Base-by-base conservation (phyloP, 257 asterid genomes). In the Solanum pennellii region DNA sequence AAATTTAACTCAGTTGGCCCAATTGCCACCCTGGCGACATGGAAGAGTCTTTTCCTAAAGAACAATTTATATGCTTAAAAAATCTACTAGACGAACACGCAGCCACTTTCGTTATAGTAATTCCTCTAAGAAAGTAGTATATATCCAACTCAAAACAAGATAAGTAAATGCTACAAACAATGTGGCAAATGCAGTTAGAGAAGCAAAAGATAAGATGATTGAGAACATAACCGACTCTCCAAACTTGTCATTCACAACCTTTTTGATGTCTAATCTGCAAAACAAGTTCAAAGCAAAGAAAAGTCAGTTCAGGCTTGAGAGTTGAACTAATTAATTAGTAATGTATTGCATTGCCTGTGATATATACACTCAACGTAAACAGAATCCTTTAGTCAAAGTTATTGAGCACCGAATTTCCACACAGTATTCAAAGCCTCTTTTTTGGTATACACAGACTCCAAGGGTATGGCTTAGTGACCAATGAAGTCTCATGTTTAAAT, bases 251-350 rank as follows among this genome's bases (percentile, higher is more conserved):
- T 87, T 92, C n/a, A 89, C 35, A 21, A 94, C 91, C 89, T 95
- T 93, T 87, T 94, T 93, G 3, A 95, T 84, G 84, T 96, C 98
- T 88, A 90, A 89, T 92, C 99, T 97, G 98, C 86, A 76, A 41
- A 88, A 45, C 25, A 84, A 14, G 56, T 80, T 88, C 25, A 18
- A 41, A 21, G 84, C 11, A 72, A 87, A 87, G 84, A 14, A 33
- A 69, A 12, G 66, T 82, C 56, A 37, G 47, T 74, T 62, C 56
- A 85, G 52, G 25, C 33, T 23, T 6, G 16, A 37, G 29, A 23
- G 20, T 68, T 29, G 20, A 68, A 27, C 35, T 33, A 33, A 33
- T 33, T 33, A 33, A 33, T 14, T 60, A 60, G 13, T 9, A 59
- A 21, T 0, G 23, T 15, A 15, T 14, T 49, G 65, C 65, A 56